Evolutionary conservation across 169 alveolate genomes (phyloP).

Genomic region (Plasmodium billcollinsi): DNA sequence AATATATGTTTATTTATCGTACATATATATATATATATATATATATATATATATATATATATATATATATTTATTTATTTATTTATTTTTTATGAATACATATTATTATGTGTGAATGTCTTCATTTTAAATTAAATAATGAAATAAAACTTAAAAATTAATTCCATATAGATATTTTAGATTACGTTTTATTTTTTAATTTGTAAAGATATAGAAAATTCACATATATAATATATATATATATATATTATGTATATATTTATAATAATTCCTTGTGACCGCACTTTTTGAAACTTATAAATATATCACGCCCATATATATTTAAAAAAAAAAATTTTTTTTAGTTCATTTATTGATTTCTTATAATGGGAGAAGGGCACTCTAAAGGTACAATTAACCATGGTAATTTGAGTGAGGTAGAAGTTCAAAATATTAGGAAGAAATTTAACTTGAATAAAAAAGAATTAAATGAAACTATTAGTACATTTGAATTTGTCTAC

Average conservation of each 20-base stretch:
- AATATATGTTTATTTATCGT: too few relatives aligned
- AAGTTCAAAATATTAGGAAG: constrained; percentile 54
- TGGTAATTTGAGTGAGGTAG: constrained; percentile 65
- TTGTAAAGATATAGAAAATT: not conserved
- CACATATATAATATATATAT: not conserved
- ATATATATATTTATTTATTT: too few relatives aligned
- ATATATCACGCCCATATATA: not conserved
- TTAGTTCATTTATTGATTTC: not conserved
- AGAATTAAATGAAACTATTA: constrained; percentile 47
- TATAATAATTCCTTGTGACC: not conserved
- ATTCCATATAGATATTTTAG: too few relatives aligned
- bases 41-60: too few relatives aligned
- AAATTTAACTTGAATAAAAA: constrained; percentile 59
- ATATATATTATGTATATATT: not conserved
- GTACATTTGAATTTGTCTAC: constrained; percentile 48
- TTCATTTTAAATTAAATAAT: too few relatives aligned
- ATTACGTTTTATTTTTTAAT: too few relatives aligned
- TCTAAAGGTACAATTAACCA: constrained; percentile 39
- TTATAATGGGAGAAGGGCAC: constrained; percentile 75
- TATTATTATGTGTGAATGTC: too few relatives aligned
- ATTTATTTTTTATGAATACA: too few relatives aligned
- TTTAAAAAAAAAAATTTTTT: not conserved
- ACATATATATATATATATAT: too few relatives aligned
- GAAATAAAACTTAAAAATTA: too few relatives aligned
- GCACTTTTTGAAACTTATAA: not conserved